Base-by-base conservation (phyloP, 2,329 filamentous ascomycete species). In the Nemania abortiva region DNA sequence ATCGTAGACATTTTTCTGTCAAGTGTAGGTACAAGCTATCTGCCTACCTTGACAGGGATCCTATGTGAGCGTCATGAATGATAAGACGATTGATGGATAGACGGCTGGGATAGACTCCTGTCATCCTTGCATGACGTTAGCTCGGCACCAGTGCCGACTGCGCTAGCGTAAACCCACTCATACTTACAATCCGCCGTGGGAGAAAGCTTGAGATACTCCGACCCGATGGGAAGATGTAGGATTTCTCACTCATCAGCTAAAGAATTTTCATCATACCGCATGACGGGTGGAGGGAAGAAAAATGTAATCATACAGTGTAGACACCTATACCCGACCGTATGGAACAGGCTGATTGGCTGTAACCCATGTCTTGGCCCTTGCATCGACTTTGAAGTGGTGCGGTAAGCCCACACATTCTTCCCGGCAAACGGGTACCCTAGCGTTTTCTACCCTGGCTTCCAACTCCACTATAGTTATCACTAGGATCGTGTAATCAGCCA, bases 161-260 rank as follows among this genome's bases (percentile, higher is more conserved):
- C 34, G 34, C 34, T 37, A 37, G 34, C 34, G 34, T 37, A 22
- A 45, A 55, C 34, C 37, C 50, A 60, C 42, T 63, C 24, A 3
- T 45, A 45, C 24, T 2, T 45, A 45, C 37, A 15, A 55, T 24
- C 3, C n/a, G 18, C 9, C 13, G 20, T 31, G n/a, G 20, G 18
- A n/a, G 11, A n/a, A 58, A 42, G 39, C 50, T 42, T 63, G 53
- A 63, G 61, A 63, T 57, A 56, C 29, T 29, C 53, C 53, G 61
- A 56, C 42, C 15, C 42, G 34, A 37, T 37, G 34, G 34, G 34
- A 37, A 37, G 3, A 50, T 20, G 49, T 9, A 20, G 42, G 42
- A 47, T 47, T 47, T 47, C 42, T 47, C 13, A 47, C 5, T 47
- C 42, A n/a, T 47, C 42, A 42, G 18, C 5, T 37, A 37, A 18